Evolutionary conservation across 305 asterid species (phyloP).

Genomic region (Withania somnifera): DNA sequence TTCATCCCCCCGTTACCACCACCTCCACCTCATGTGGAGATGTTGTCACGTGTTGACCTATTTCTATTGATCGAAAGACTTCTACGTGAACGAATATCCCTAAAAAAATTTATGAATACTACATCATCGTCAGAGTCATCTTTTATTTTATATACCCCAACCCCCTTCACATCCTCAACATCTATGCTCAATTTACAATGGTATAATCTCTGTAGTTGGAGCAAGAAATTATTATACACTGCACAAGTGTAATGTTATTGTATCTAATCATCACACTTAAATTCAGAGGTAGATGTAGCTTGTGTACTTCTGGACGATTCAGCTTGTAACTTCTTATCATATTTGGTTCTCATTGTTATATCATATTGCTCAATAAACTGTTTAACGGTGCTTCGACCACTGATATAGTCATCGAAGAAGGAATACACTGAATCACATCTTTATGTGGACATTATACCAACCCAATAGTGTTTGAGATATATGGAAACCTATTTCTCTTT

Average conservation of each 20-base stretch:
- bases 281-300: too few species aligned
- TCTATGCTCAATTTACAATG: too few species aligned
- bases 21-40: background rate
- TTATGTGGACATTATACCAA: background rate
- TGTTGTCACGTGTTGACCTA: background rate
- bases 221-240: too few species aligned
- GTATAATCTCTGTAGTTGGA: too few species aligned
- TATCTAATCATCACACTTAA: too few species aligned
- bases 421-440: background rate
- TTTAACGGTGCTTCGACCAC: background rate
- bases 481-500: background rate
- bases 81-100: background rate
- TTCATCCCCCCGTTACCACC: background rate
- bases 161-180: background rate
- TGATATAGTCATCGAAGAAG: background rate
- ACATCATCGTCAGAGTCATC: accelerated
- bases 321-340: too few species aligned
- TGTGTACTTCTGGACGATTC: too few species aligned
- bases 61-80: background rate
- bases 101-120: background rate
- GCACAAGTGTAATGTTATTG: too few species aligned
- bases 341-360: too few species aligned
- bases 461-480: background rate
- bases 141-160: background rate
- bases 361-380: background rate